phyloP scores from a whole-genome alignment of 345 rosid genomes.

The Anastatica hierochuntica region DNA sequence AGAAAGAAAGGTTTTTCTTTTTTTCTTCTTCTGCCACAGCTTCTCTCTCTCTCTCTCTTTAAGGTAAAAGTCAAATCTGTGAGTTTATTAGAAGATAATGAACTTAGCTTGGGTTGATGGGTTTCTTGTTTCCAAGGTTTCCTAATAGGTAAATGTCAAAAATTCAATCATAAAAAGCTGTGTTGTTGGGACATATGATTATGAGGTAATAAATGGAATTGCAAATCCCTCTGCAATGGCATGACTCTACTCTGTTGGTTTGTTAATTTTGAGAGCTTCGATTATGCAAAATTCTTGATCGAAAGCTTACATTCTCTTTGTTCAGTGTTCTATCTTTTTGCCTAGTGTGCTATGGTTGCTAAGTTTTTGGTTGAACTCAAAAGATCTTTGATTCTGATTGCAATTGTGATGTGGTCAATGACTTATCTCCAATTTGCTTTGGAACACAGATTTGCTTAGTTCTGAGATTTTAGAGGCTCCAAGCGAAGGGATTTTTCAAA shows the following conservation, averaged over 20 bases:
- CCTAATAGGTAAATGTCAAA: neutral
- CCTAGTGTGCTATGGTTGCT: no score
- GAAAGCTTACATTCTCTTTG: neutral
- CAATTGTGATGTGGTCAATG: no score
- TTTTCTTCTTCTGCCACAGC: no score
- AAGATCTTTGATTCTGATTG: no score
- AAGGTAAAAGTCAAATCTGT: no score
- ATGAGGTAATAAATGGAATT: no score
- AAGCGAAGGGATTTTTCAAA: neutral
- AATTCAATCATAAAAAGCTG: no score
- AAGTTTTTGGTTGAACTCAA: no score
- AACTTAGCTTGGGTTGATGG: slow-evolving; percentile 5
- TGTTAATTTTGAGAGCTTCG: neutral
- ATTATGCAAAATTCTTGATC: slow-evolving; percentile 1
- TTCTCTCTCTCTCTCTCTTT: slow-evolving; percentile 6
- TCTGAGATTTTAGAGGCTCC: neutral
- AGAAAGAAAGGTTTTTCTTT: neutral
- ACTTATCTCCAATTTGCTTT: no score
- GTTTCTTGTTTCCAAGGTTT: slow-evolving; percentile 1
- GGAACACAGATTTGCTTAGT: no score
- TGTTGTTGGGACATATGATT: no score
- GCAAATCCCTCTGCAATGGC: neutral
- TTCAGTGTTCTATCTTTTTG: no score
- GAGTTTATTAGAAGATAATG: slow-evolving; percentile 5
- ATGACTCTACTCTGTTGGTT: neutral